Percentiles rank a stretch among this genome's conserved stretches.
phyloP scores from a whole-genome alignment of 768 basidiomycete species.

The Lactarius deliciosus region DNA sequence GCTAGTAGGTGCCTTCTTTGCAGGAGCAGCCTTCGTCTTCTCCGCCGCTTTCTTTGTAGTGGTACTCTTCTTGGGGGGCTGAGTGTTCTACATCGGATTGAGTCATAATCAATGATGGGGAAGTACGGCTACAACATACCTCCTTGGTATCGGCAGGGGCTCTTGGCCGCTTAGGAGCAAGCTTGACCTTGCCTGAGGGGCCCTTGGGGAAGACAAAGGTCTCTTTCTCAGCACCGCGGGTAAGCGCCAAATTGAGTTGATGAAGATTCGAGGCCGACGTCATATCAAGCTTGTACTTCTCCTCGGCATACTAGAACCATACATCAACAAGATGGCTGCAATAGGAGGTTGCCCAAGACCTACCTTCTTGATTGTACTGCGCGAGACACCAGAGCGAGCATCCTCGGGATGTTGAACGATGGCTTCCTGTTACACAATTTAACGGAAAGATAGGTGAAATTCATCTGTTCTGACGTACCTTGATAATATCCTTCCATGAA shows the following conservation, averaged over 20 bases:
- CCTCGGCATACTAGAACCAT: slow-evolving; percentile 48
- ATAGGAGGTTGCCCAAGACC: neutral
- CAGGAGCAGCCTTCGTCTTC: slow-evolving; percentile 33
- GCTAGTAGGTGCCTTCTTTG: slow-evolving; percentile 39
- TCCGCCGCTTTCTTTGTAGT: slow-evolving; percentile 32
- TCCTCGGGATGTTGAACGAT: slow-evolving; percentile 66
- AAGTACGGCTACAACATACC: slow-evolving; percentile 39
- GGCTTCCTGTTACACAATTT: slow-evolving; percentile 55
- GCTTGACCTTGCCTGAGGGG: slow-evolving; percentile 72
- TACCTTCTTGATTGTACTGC: slow-evolving; percentile 67
- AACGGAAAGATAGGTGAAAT: neutral
- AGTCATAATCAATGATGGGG: slow-evolving; percentile 7
- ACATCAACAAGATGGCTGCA: slow-evolving; percentile 3
- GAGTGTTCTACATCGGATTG: slow-evolving; percentile 37
- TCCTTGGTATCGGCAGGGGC: slow-evolving; percentile 52
- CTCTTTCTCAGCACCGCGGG: slow-evolving; percentile 50
- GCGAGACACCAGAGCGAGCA: slow-evolving; percentile 69
- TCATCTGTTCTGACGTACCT: slow-evolving; percentile 31
- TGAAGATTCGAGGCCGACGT: slow-evolving; percentile 42
- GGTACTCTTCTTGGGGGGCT: slow-evolving; percentile 36
- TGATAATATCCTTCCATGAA: slow-evolving; percentile 43
- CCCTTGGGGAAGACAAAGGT: slow-evolving; percentile 61
- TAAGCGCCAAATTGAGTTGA: slow-evolving; percentile 56
- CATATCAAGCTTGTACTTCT: slow-evolving; percentile 53
- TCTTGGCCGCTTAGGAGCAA: slow-evolving; percentile 55